Conservation (phyloP, 116 monocot genomes). For the Zostera marina region DNA sequence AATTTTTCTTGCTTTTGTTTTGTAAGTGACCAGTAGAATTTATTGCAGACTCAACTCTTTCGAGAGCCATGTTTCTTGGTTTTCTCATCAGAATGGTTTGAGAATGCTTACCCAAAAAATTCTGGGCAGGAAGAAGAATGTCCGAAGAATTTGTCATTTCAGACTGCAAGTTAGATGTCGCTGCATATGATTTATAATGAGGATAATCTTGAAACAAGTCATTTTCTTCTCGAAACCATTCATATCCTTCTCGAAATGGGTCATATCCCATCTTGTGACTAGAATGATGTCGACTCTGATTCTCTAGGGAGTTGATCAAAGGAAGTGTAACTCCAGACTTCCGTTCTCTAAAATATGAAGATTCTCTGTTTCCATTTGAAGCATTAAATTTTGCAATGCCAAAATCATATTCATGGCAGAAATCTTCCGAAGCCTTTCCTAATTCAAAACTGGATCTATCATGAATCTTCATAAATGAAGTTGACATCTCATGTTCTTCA, state of each 20-base stretch:
- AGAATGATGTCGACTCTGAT: background rate
- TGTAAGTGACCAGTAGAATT: background rate
- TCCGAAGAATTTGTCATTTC: background rate
- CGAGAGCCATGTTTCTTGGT: background rate
- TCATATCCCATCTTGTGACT: background rate
- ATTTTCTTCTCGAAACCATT: no score
- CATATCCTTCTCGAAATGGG: no score
- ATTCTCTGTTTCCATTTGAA: background rate
- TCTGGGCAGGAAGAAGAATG: background rate
- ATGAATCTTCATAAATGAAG: background rate
- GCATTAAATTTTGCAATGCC: background rate
- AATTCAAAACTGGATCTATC: background rate
- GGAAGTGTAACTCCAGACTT: slow-evolving; percentile 1
- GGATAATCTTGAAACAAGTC: background rate
- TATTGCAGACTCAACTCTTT: background rate
- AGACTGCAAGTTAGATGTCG: background rate
- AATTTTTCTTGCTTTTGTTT: background rate
- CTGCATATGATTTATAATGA: background rate
- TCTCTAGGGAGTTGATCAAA: background rate
- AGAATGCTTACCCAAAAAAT: background rate
- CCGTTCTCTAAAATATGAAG: slow-evolving; percentile 1
- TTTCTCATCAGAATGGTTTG: background rate
- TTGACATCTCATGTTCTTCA: slow-evolving; percentile 4
- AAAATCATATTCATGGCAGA: background rate
- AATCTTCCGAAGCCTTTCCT: background rate